A percentile compares a stretch with the other conserved stretches of the same genome.
Evolutionary conservation across 176 grass and related monocot genomes (phyloP).

Genomic region (Tillandsia leiboldiana): DNA sequence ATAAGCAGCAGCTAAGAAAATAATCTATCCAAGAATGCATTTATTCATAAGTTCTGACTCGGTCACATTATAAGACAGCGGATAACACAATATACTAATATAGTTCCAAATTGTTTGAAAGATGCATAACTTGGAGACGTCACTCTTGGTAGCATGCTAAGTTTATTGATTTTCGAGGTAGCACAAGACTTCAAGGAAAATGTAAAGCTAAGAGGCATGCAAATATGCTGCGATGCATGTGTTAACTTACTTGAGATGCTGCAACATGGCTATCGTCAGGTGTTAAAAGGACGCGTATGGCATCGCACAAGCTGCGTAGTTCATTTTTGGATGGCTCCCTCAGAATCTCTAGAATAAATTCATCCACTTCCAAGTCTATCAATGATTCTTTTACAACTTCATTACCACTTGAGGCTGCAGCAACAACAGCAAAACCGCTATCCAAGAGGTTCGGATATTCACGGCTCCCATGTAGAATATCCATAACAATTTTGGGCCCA

Average conservation of each 20-base stretch:
- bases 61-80: too few relatives aligned
- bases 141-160: too few relatives aligned
- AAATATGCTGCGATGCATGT: not conserved
- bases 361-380: constrained; percentile 70
- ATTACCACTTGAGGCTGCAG: constrained; percentile 53
- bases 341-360: constrained; percentile 58
- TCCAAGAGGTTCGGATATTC: constrained; percentile 52
- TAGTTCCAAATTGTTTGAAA: too few relatives aligned
- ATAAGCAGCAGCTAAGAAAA: too few relatives aligned
- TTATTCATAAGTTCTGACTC: too few relatives aligned
- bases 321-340: constrained; percentile 36
- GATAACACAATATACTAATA: too few relatives aligned
- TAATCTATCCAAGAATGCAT: too few relatives aligned
- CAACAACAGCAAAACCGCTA: constrained; percentile 60
- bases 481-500: constrained; percentile 51
- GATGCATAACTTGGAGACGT: too few relatives aligned
- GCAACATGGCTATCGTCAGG: constrained; percentile 81
- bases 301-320: constrained; percentile 60
- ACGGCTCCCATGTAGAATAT: constrained; percentile 39
- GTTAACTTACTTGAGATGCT: constrained; percentile 68
- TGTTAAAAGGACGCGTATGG: constrained; percentile 61
- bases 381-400: constrained; percentile 94
- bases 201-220: not conserved
- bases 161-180: not conserved
- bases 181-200: not conserved